Evolutionary conservation across 2,329 filamentous ascomycete genomes (phyloP).

Genomic region (Aspergillus proliferans): DNA sequence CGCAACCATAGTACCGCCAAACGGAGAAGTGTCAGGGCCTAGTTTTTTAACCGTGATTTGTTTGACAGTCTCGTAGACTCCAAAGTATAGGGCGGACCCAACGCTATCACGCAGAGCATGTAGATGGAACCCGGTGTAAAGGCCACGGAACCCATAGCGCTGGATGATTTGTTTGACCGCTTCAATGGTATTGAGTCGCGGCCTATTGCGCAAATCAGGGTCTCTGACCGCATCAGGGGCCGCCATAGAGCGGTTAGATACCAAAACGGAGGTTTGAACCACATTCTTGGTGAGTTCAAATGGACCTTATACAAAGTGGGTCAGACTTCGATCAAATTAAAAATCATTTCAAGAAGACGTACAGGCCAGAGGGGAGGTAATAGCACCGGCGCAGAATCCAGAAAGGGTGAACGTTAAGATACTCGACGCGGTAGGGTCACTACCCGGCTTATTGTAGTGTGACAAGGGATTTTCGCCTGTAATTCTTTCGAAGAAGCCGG

Average conservation of each 20-base stretch:
- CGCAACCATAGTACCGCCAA: constrained; percentile 40
- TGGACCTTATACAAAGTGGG: constrained; percentile 28
- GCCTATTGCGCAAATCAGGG: constrained; percentile 29
- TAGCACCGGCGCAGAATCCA: constrained; percentile 37
- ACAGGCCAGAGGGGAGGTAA: constrained; percentile 41
- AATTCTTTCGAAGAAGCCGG: constrained; percentile 31
- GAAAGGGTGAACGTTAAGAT: constrained; percentile 38
- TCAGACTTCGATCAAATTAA: neutral
- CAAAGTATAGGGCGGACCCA: constrained; percentile 42
- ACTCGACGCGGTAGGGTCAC: constrained; percentile 36
- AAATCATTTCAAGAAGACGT: constrained; percentile 12
- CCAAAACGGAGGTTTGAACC: constrained; percentile 43
- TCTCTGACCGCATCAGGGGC: constrained; percentile 29
- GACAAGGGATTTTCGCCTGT: constrained; percentile 38
- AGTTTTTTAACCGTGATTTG: constrained; percentile 40
- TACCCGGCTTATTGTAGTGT: constrained; percentile 37
- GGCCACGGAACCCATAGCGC: constrained; percentile 37
- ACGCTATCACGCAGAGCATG: constrained; percentile 42
- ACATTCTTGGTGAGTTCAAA: constrained; percentile 46
- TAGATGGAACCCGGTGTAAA: constrained; percentile 43
- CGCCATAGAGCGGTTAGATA: constrained; percentile 36
- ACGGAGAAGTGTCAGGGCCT: constrained; percentile 37
- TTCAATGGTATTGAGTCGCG: constrained; percentile 36
- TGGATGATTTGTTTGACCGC: constrained; percentile 39
- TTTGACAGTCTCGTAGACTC: constrained; percentile 44